These are phyloP conservation scores for Crotalaria pallida DNA, from an alignment of 306 rosid species.

Conservation along the genomic window DNA sequence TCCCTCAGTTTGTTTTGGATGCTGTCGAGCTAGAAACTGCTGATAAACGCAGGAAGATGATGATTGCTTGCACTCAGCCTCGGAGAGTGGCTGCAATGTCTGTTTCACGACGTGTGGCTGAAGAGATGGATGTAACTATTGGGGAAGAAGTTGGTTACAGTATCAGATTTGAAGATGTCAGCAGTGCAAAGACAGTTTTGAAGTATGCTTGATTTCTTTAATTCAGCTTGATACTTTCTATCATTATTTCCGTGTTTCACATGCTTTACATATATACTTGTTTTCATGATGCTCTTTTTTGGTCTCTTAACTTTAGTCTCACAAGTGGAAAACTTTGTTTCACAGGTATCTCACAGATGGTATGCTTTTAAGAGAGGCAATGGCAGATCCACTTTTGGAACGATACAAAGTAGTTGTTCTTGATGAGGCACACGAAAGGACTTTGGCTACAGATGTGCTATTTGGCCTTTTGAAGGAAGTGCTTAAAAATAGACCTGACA, in stretches of 20 bases:
- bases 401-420: conserved; percentile 83
- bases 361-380: conserved; percentile 96
- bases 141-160: conserved; percentile 99
- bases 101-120: conserved; percentile 93
- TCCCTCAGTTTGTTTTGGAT: conserved; percentile 92
- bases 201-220: conserved; percentile 45
- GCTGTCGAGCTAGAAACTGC: conserved; percentile 65
- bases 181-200: conserved; percentile 81
- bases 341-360: conserved; percentile 89
- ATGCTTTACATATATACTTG: background rate
- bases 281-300: background rate
- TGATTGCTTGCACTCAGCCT: conserved; percentile 95
- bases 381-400: conserved; percentile 93
- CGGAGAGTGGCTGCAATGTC: conserved; percentile 99
- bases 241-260: background rate
- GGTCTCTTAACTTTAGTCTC: background rate
- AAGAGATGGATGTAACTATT: conserved; percentile 95
- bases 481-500: conserved; percentile 76
- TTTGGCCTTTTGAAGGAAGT: conserved; percentile 97
- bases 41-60: conserved; percentile 75
- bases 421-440: conserved; percentile 97
- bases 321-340: background rate
- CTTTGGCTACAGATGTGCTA: conserved; percentile 91
- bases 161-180: conserved; percentile 95
- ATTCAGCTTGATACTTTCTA: background rate